Evolutionary conservation across 768 basidiomycete genomes (phyloP), one percentile per base, ranked within the genome.

Genomic region (Hericium rajendrae): DNA sequence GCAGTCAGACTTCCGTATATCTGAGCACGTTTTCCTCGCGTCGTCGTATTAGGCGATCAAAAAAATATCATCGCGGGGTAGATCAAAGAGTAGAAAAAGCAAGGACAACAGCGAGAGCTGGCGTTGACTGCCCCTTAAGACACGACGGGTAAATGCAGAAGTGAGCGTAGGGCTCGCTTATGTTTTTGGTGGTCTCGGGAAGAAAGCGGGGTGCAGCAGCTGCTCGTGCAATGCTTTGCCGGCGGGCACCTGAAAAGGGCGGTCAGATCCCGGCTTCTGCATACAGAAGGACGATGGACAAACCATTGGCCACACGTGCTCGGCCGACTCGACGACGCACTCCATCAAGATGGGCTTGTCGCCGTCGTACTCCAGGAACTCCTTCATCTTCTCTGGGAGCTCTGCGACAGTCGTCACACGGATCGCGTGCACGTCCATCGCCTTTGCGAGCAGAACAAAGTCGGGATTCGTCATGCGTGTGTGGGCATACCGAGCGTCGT

Each of bases 141-240:
- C 3, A 20, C 20, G 43, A 46, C 18, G 16, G 9, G 15, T 18
- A 46, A 20, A 46, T 32, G 43, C n/a, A 46, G 43, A 46, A 15
- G 43, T n/a, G 43, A 46, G 16, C 8, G n/a, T 13, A 46, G 43
- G 15, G 16, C 32, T 18, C 43, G 41, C 43, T 46, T 20, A 46
- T 46, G 43, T 18, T 55, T 48, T 53, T 62, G 32, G 32, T 32
- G 32, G 32, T 32, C 22, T 58, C 10, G 43, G 39, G 28, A 51
- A 57, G 38, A 64, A 60, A 1, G 22, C n/a, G 22, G 86, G 86
- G 68, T 92, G 89, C 48, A 95, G 73, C 68, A 94, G 75, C 71
- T 90, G 88, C 73, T 98, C 91, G 68, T 97, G 90, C 41, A 98
- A 78, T 54, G 94, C 93, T 73, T 92, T 95, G 49, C 95, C 95